Evolutionary conservation across 257 asterid genomes (phyloP).

Genomic region (Cinchona pubescens): DNA sequence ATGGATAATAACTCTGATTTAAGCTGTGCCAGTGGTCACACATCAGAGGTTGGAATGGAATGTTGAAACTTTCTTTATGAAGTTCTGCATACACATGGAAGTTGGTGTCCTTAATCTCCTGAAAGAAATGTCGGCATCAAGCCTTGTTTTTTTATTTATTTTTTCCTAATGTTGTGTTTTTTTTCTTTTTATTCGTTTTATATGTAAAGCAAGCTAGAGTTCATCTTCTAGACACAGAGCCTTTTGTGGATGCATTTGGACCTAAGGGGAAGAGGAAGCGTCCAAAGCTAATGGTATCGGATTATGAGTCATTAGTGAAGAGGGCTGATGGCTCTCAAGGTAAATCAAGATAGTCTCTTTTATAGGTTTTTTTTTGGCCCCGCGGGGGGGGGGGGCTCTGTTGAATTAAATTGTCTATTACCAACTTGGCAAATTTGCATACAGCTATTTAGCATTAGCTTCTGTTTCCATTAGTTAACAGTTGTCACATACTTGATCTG

Average conservation of each 20-base stretch:
- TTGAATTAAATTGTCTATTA: background rate
- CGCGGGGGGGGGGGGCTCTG: no score
- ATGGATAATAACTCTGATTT: background rate
- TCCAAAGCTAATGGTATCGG: slow-evolving; percentile 65
- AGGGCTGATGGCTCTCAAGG: slow-evolving; percentile 94
- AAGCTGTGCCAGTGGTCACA: background rate
- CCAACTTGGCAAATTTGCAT: no score
- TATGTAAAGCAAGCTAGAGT: slow-evolving; percentile 77
- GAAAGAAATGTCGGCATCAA: background rate
- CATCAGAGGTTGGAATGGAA: background rate
- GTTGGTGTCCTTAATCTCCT: background rate
- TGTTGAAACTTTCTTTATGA: background rate
- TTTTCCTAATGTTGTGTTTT: slow-evolving; percentile 4
- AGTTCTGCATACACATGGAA: background rate
- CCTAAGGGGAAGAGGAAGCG: slow-evolving; percentile 83
- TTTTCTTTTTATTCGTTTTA: slow-evolving; percentile 13
- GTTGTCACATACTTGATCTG: background rate
- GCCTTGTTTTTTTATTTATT: background rate
- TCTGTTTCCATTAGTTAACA: background rate
- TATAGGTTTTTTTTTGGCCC: background rate
- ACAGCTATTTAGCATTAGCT: background rate
- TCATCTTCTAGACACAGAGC: slow-evolving; percentile 87
- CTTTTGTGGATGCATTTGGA: slow-evolving; percentile 89
- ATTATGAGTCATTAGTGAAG: slow-evolving; percentile 67
- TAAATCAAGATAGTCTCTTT: slow-evolving; percentile 26